A percentile compares a stretch with the other conserved stretches of the same genome.
Evolutionary conservation across 768 basidiomycete genomes (phyloP).

Genomic region (Leccinellum rugosiceps): DNA sequence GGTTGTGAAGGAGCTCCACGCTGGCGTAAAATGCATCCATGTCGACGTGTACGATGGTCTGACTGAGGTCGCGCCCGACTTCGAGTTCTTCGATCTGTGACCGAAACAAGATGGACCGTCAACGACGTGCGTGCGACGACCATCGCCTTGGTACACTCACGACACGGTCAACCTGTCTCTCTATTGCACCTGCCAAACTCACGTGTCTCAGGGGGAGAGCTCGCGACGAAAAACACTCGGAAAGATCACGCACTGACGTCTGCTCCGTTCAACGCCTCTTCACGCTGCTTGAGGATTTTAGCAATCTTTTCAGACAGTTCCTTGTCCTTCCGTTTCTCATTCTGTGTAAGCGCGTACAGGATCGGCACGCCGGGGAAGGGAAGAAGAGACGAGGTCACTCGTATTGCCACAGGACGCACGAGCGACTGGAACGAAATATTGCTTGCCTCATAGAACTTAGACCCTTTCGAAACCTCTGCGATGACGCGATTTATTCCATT

Average conservation of each 20-base stretch:
- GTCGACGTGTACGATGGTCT: conserved; percentile 90
- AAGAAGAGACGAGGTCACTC: not conserved
- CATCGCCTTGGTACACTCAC: conserved; percentile 41
- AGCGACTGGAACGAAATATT: not conserved
- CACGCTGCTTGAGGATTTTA: conserved; percentile 61
- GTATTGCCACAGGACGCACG: not conserved
- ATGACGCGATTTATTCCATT: conserved; percentile 85
- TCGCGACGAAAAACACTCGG: not conserved
- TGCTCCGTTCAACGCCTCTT: conserved; percentile 52
- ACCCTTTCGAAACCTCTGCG: conserved; percentile 88
- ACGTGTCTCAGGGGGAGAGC: not conserved
- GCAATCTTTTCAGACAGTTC: conserved; percentile 76
- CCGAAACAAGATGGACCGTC: not conserved
- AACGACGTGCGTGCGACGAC: not conserved
- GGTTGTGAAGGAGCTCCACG: conserved; percentile 69
- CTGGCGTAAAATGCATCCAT: conserved; percentile 93
- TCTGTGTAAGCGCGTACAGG: conserved; percentile 38
- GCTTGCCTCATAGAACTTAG: conserved; percentile 83
- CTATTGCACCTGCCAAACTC: conserved; percentile 48
- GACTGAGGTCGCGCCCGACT: conserved; percentile 69
- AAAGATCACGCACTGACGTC: conserved; percentile 48
- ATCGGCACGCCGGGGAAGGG: too few species aligned
- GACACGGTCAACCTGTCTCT: conserved; percentile 63
- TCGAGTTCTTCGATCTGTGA: conserved; percentile 65
- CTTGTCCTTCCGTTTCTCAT: conserved; percentile 88